Conservation (phyloP, 2,329 filamentous ascomycete species). For the Berkeleyomyces basicola region DNA sequence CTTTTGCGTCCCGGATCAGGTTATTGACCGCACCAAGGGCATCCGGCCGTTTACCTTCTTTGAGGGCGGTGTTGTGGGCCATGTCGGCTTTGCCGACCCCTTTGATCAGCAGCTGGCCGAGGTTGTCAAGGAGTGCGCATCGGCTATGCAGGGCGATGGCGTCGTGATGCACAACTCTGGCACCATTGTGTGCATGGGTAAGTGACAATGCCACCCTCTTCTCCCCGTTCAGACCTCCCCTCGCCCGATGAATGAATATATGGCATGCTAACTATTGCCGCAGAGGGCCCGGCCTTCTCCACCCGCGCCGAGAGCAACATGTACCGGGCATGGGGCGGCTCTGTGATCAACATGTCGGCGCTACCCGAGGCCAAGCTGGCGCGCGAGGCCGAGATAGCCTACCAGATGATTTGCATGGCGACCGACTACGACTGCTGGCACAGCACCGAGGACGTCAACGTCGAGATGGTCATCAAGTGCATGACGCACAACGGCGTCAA, state of each 20-base stretch:
- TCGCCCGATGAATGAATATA: background rate
- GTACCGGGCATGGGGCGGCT: constrained; percentile 87
- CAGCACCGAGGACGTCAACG: constrained; percentile 65
- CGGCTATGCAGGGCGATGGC: constrained; percentile 62
- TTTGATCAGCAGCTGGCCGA: constrained; percentile 67
- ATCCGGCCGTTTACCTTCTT: constrained; percentile 93
- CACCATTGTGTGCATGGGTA: constrained; percentile 82
- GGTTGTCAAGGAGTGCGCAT: constrained; percentile 62
- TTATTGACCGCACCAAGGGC: constrained; percentile 95
- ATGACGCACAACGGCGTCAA: constrained; percentile 91
- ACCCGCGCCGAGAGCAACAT: constrained; percentile 90
- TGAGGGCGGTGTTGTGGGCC: constrained; percentile 76
- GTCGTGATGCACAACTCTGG: constrained; percentile 72
- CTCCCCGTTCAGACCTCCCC: background rate
- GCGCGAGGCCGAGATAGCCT: constrained; percentile 86
- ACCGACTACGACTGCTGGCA: constrained; percentile 99
- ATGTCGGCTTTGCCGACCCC: constrained; percentile 90
- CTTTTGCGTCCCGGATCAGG: constrained; percentile 90
- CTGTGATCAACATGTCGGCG: constrained; percentile 95
- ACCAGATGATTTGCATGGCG: constrained; percentile 98
- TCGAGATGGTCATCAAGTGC: constrained; percentile 92
- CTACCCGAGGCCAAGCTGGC: constrained; percentile 93
- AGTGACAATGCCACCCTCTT: constrained; percentile 18
- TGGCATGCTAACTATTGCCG: background rate
- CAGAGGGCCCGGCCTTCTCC: constrained; percentile 95